Evolutionary conservation across 371 early-diverging fungal genomes (phyloP), one percentile per base, ranked within the genome.

Genomic region (Rhizomucor pusillus): DNA sequence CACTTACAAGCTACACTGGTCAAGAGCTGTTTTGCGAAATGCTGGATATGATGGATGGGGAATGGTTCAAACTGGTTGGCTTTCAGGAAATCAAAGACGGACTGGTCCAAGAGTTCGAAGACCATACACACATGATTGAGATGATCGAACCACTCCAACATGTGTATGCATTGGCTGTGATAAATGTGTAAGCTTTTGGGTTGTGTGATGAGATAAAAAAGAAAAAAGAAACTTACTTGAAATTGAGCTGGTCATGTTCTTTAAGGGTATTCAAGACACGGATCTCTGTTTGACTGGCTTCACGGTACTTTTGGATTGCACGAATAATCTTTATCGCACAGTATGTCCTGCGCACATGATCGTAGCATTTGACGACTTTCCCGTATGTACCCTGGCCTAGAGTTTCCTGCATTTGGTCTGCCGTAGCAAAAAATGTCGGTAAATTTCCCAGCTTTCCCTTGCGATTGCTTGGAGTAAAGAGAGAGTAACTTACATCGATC

Each of bases 361-460:
- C 97, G 51, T 71, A 87, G 54, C 93, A 93, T 64, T 93, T 88
- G 23, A 93, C 90, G 5, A 98, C 98, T 66, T 92, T 93, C 56
- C 98, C 98, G 79, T 95, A 98, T 0, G 98, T 98, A 10, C 98
- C 98, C 76, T 97, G 97, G 0, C 98, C 98, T 9, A 98, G 69
- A 36, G 91, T 66, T 14, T 83, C 72, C 58, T 90, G 73, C 61
- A 97, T 93, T 70, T 85, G 82, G 69, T 90, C 91, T 91, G 63
- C 23, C 34, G 20, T 25, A 52, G 22, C 39, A n/a, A n/a, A n/a
- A n/a, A n/a, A n/a, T n/a, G n/a, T 46, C 29, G 35, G 46, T 16
- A 10, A 29, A n/a, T 43, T 18, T 51, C 25, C 19, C 34, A 41
- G 22, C 34, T 24, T 29, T 43, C 23, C 18, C 37, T 11, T 22